These are phyloP conservation scores for Trichoderma afroharzianum DNA, from an alignment of 2,329 filamentous ascomycete genomes.

Conservation along the genomic window DNA sequence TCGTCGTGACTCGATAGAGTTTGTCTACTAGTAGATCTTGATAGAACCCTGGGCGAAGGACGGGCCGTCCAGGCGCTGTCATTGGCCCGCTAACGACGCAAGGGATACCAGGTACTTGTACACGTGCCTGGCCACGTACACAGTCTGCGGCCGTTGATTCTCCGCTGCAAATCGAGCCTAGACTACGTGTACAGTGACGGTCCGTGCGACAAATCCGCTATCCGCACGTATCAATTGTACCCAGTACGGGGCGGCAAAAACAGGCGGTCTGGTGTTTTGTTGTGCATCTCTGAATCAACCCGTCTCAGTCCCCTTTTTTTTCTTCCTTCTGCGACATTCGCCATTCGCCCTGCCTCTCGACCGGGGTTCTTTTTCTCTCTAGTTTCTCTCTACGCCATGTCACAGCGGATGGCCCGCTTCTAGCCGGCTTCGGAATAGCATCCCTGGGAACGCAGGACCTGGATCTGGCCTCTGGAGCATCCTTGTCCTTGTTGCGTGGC, in stretches of 20 bases:
- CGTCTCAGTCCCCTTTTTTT: conserved; percentile 7
- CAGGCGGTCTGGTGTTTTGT: conserved; percentile 12
- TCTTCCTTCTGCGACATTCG: neutral
- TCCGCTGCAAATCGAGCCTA: neutral
- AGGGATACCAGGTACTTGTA: conserved; percentile 1
- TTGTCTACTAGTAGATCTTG: conserved; percentile 17
- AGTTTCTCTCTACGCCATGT: neutral
- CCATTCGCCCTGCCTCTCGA: conserved; percentile 1
- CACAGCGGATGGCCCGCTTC: conserved; percentile 13
- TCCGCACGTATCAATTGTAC: conserved; percentile 2
- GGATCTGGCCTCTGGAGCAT: conserved; percentile 6
- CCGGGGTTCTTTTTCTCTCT: neutral
- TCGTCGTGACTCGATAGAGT: conserved; percentile 15
- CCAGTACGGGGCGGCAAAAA: conserved; percentile 2
- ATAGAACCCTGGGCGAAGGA: conserved; percentile 8
- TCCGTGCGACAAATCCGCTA: neutral
- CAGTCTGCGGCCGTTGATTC: neutral
- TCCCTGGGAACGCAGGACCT: neutral
- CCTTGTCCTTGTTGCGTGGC: neutral
- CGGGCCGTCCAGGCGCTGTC: neutral
- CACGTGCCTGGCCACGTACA: conserved; percentile 9
- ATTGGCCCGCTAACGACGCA: neutral
- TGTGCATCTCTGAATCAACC: conserved; percentile 4
- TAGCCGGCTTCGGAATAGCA: conserved; percentile 12
- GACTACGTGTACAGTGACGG: neutral